Conservation (phyloP, 208 protist genomes). For the Wallacemonas sp. region DNA sequence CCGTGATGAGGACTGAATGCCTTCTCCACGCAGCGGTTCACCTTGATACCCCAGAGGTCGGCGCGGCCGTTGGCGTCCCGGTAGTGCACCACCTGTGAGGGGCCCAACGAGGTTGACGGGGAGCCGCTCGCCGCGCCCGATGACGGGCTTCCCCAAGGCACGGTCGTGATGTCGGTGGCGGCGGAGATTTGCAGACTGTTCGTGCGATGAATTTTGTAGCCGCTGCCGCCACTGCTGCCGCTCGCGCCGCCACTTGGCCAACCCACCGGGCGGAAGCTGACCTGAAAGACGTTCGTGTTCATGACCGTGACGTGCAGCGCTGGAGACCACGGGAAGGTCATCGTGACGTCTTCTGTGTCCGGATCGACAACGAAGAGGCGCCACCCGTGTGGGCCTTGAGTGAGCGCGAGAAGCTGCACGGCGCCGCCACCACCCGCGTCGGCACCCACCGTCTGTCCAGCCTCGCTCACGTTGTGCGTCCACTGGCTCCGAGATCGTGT, state of each 20-base stretch:
- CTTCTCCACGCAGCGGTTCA: slow-evolving; percentile 21
- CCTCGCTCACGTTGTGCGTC: too few relatives aligned
- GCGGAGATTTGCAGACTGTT: slow-evolving; percentile 2
- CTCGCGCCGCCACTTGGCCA: background rate
- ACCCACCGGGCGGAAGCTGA: slow-evolving; percentile 6
- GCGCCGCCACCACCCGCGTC: background rate
- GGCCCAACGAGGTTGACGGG: background rate
- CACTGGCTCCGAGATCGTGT: too few relatives aligned
- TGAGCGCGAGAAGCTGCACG: slow-evolving; percentile 55
- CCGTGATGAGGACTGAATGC: background rate
- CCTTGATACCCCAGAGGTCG: slow-evolving; percentile 47
- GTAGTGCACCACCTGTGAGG: slow-evolving; percentile 25
- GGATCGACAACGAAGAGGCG: slow-evolving; percentile 62
- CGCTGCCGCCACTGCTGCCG: slow-evolving; percentile 2
- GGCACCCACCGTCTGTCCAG: too few relatives aligned
- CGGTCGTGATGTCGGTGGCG: slow-evolving; percentile 9
- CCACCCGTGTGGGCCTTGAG: slow-evolving; percentile 33
- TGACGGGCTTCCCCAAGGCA: background rate
- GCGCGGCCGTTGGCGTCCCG: slow-evolving; percentile 35
- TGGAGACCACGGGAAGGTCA: slow-evolving; percentile 30
- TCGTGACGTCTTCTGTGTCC: background rate
- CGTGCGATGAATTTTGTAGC: background rate
- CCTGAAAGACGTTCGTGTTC: slow-evolving; percentile 26
- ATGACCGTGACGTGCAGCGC: slow-evolving; percentile 35
- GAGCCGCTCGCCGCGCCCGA: background rate